Conservation (phyloP, 2,329 filamentous ascomycete genomes). For the Xylaria sp. region DNA sequence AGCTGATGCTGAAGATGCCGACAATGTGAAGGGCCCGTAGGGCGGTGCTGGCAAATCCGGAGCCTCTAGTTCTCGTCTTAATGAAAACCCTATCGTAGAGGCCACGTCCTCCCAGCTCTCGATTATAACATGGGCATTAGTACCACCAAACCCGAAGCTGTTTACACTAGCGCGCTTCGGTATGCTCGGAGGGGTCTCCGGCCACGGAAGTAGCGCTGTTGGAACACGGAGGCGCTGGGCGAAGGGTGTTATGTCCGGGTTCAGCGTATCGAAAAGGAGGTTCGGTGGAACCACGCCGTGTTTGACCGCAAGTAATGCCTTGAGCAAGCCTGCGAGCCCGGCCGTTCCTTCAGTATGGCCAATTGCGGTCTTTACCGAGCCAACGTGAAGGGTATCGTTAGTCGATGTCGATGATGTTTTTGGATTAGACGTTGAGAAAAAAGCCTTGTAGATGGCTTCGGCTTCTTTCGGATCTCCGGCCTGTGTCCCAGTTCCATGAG, state of each 20-base stretch:
- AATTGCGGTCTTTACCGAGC: constrained; percentile 34
- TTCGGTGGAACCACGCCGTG: constrained; percentile 18
- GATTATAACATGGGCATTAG: constrained; percentile 27
- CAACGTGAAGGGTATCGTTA: constrained; percentile 39
- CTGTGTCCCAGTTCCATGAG: neutral
- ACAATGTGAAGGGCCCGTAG: too few species aligned
- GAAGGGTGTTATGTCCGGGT: neutral
- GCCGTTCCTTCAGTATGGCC: constrained; percentile 46
- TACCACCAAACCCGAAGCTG: constrained; percentile 28
- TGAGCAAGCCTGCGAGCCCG: constrained; percentile 45
- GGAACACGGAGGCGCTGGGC: constrained; percentile 32
- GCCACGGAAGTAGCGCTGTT: constrained; percentile 21
- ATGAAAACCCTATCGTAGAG: too few species aligned
- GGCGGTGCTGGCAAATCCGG: too few species aligned
- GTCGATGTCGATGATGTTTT: too few species aligned
- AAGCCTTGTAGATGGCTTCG: neutral
- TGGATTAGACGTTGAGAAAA: too few species aligned
- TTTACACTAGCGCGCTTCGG: constrained; percentile 37
- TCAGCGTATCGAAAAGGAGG: constrained; percentile 22
- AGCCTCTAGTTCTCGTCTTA: too few species aligned
- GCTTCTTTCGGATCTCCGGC: neutral
- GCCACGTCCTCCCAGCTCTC: constrained; percentile 21
- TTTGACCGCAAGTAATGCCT: constrained; percentile 39
- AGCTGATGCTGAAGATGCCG: too few species aligned
- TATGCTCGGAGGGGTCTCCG: too few species aligned